Evolutionary conservation across 2,329 filamentous ascomycete species (phyloP), one percentile per base, ranked within the genome.

Genomic region (Aspergillus sojae): DNA sequence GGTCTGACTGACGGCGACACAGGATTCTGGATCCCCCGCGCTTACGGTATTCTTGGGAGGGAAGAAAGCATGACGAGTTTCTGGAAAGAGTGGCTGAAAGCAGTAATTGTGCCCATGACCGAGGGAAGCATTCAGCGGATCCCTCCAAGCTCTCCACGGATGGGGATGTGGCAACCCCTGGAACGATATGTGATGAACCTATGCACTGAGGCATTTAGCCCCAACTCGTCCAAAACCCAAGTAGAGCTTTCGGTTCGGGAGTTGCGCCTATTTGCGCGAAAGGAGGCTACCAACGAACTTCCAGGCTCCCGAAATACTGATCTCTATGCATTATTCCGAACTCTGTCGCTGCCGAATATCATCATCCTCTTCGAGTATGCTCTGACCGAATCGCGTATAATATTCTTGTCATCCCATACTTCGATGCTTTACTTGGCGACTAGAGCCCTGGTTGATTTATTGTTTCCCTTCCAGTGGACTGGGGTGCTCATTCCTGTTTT

Each of bases 81-180:
- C 80, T 99, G 94, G 94, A 98, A 98, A 78, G 95, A 99, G 77
- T 99, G 95, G 95, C 85, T 99, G 55, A 91, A 93, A 78, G 94
- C 94, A 7, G 86, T 98, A 11, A 84, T 95, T n/a, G 92, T 97
- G 26, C 95, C 95, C 32, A 99, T 98, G 95, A 93, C 89, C 1
- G 93, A 96, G 74, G 93, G 94, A 23, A 88, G 85, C 16, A 84
- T 99, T 34, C 81, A 95, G 69, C 87, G 94, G 62, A 89, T 99
- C 9, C 93, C 95, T 7, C 84, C 92, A 11, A 96, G 91, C 78
- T 98, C 94, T 5, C 94, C 95, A 14, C 92, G 89, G 72, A 89
- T 97, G 67, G 95, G 95, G 52, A 88, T 93, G 74, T 99, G 95
- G 95, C 94, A 97, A 77, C 95, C 95, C 16, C 81, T 99, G 64